Conservation (phyloP, 495 filamentous ascomycete genomes). For the Collariella sp. region DNA sequence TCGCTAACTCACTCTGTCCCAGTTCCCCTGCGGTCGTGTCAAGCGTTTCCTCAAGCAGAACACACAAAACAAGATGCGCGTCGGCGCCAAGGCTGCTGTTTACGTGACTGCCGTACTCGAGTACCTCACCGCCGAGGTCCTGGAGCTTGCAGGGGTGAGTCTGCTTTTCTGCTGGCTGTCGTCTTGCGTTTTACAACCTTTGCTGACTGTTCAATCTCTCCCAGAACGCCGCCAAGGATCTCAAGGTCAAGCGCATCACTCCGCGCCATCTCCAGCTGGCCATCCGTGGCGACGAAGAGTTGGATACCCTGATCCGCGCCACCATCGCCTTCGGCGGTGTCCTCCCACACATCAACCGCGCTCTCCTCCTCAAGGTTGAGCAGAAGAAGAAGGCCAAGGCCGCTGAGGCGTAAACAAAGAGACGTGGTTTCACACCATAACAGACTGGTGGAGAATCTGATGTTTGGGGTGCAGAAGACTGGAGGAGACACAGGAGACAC, state of each 20-base stretch:
- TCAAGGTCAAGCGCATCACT: conserved; percentile 99
- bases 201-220: conserved; percentile 2
- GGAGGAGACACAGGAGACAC: neutral
- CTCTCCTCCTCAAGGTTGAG: conserved; percentile 94
- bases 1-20: conserved; percentile 28
- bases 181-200: neutral
- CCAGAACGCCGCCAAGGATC: conserved; percentile 92
- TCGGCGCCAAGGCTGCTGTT: conserved; percentile 96
- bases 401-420: conserved; percentile 41
- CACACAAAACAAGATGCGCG: conserved; percentile 99
- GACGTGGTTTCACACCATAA: neutral
- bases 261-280: conserved; percentile 96
- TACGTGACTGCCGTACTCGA: conserved; percentile 98
- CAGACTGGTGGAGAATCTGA: neutral
- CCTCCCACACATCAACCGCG: conserved; percentile 96
- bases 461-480: neutral
- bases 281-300: conserved; percentile 96
- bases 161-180: neutral
- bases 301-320: conserved; percentile 93
- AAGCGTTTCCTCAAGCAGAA: conserved; percentile 99
- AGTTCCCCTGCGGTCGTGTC: conserved; percentile 99
- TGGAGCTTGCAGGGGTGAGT: conserved; percentile 83
- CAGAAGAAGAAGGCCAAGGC: conserved; percentile 96
- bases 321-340: conserved; percentile 99
- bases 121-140: conserved; percentile 96